Base-by-base conservation (phyloP, 495 filamentous ascomycete species). In the Talaromyces thailandensis region DNA sequence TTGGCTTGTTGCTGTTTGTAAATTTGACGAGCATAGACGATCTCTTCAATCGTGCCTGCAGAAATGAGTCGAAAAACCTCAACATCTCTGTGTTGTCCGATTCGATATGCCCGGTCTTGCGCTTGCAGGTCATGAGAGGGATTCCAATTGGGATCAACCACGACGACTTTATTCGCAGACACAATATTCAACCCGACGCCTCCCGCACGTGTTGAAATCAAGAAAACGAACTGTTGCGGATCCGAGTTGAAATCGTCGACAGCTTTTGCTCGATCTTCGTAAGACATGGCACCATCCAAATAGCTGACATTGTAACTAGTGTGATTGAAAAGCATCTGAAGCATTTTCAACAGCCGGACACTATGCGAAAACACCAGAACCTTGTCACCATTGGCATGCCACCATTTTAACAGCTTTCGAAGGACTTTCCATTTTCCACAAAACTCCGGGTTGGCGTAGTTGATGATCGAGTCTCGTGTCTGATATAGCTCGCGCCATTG, bases 1-100 rank as follows among this genome's bases (percentile, higher is more conserved):
- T 96, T 97, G 2, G 94, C 94, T 70, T 98, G 94, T 68, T 98
- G 94, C 69, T 98, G 94, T 70, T 98, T 98, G 78, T 98, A 98
- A 61, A 98, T 96, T 68, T 98, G 94, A 9, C 94, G 83, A 0
- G 94, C 94, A 67, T 98, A 98, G 35, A 96, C 90, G 64, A 96
- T 96, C 73, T 98, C 94, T 68, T 98, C 94, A 61, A 98, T 93
- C 0, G 95, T 98, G 16, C 94, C 94, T 0, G 88, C 86, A 6
- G 87, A 93, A n/a, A 98, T 85, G 26, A 98, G 83, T 14, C 94
- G 88, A 75, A 96, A 98, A 9, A 98, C 95, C 68, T 98, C 95
- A 5, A 98, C 94, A 67, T 98, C 92, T 4, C 94, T 84, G 0
- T 83, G 81, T 73, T 98, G 94, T 9, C 94, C 94, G 65, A 98